Evolutionary conservation across 306 rosid genomes (phyloP).

Genomic region (Quercus gilva): DNA sequence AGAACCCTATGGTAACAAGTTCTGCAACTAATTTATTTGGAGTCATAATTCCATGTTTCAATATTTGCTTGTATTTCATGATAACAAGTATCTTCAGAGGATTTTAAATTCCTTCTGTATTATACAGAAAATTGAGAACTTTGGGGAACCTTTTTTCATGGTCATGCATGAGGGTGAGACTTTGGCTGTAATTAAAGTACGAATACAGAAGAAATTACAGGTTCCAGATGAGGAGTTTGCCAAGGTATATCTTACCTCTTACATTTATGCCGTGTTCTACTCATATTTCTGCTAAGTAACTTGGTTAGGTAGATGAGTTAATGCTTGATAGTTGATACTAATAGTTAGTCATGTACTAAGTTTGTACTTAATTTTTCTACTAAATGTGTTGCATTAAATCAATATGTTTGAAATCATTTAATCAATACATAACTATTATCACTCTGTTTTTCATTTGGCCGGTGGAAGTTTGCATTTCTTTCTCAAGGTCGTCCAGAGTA

Average conservation of each 20-base stretch:
- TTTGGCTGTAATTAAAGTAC: slow-evolving; percentile 57
- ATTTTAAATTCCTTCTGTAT: slow-evolving; percentile 11
- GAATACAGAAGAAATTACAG: slow-evolving; percentile 73
- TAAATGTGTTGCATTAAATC: background rate
- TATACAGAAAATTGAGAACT: slow-evolving; percentile 78
- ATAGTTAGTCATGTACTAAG: background rate
- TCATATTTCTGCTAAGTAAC: background rate
- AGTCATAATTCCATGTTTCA: background rate
- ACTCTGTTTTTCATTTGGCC: slow-evolving; percentile 17
- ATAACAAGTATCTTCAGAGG: background rate
- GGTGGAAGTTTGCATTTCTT: slow-evolving; percentile 90
- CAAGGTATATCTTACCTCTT: slow-evolving; percentile 49
- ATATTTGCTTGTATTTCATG: background rate
- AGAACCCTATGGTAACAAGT: slow-evolving; percentile 65
- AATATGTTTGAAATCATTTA: background rate
- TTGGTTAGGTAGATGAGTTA: slow-evolving; percentile 12
- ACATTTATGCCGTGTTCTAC: background rate
- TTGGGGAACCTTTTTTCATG: slow-evolving; percentile 92
- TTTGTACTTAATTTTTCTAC: background rate
- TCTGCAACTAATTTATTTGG: slow-evolving; percentile 17
- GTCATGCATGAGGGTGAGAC: slow-evolving; percentile 83
- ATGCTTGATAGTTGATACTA: too few species aligned
- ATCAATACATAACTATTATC: slow-evolving; percentile 2
- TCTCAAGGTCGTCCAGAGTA: slow-evolving; percentile 89
- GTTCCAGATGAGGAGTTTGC: slow-evolving; percentile 83